phyloP scores from a whole-genome alignment of 768 basidiomycete species.

The Mycena metata region DNA sequence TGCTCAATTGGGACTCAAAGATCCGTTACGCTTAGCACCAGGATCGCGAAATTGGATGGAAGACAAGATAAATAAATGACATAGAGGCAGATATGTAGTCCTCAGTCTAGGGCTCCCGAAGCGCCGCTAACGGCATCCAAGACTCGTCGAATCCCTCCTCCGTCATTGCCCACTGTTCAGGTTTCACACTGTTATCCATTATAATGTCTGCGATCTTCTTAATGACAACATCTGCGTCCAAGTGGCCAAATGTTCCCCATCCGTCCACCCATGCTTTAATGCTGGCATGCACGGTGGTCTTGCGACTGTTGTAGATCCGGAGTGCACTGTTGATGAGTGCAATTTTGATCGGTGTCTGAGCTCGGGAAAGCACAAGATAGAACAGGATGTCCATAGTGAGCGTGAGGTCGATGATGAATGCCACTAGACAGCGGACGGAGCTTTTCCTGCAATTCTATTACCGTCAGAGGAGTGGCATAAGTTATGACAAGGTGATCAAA shows the following conservation, averaged over 20 bases:
- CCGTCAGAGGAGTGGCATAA: neutral
- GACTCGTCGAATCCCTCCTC: conserved; percentile 10
- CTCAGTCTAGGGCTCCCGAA: conserved; percentile 6
- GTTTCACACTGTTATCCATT: conserved; percentile 12
- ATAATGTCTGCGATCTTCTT: conserved; percentile 17
- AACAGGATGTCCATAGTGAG: conserved; percentile 20
- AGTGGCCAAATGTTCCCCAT: conserved; percentile 6
- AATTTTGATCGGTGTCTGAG: conserved; percentile 1
- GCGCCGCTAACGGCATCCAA: conserved; percentile 11
- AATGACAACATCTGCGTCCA: conserved; percentile 15
- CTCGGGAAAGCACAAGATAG: conserved; percentile 14
- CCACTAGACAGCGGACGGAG: conserved; percentile 8
- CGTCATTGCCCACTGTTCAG: conserved; percentile 12
- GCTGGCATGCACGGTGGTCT: conserved; percentile 10
- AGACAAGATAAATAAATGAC: too few species aligned
- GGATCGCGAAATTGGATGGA: too few species aligned
- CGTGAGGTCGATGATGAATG: conserved; percentile 19
- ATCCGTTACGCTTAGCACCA: too few species aligned
- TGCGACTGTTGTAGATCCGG: neutral
- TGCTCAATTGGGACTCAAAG: too few species aligned
- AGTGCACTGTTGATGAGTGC: conserved; percentile 4
- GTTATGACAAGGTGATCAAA: neutral
- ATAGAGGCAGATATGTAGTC: neutral
- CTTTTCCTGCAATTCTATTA: conserved; percentile 9
- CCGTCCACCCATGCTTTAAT: conserved; percentile 14